Conservation (phyloP, 2,329 filamentous ascomycete species). For the Capronia coronata region DNA sequence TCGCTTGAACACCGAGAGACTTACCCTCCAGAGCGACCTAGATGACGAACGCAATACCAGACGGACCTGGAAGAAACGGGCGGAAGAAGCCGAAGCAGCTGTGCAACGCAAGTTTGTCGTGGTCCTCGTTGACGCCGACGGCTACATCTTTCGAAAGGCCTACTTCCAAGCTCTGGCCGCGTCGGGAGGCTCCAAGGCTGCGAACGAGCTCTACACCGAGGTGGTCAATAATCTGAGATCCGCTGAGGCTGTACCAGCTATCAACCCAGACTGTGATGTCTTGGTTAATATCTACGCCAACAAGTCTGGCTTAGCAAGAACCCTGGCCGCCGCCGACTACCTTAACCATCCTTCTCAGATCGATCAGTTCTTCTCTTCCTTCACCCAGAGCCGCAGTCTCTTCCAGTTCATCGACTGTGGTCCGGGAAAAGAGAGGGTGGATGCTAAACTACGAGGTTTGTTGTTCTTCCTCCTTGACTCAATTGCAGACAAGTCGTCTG, state of each 20-base stretch:
- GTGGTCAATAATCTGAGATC: conserved; percentile 16
- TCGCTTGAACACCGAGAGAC: conserved; percentile 10
- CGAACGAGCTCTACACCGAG: conserved; percentile 22
- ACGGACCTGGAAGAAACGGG: conserved; percentile 19
- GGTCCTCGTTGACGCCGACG: conserved; percentile 57
- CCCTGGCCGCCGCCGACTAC: conserved; percentile 45
- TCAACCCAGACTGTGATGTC: conserved; percentile 39
- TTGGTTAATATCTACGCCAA: conserved; percentile 54
- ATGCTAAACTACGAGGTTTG: conserved; percentile 54
- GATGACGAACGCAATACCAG: conserved; percentile 22
- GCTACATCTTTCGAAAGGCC: conserved; percentile 51
- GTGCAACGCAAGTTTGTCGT: conserved; percentile 51
- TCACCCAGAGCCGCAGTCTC: conserved; percentile 40
- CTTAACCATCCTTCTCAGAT: conserved; percentile 16
- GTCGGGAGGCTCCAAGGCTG: conserved; percentile 46
- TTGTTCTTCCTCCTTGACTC: not conserved
- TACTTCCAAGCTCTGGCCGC: conserved; percentile 43
- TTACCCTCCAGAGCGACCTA: conserved; percentile 32
- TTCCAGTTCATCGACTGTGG: conserved; percentile 59
- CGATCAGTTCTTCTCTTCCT: conserved; percentile 24
- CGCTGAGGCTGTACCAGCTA: not conserved
- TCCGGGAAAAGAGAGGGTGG: conserved; percentile 54
- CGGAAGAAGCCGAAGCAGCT: conserved; percentile 17
- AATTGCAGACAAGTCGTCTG: not conserved
- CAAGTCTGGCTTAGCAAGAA: conserved; percentile 48